Evolutionary conservation across 768 basidiomycete species (phyloP), one percentile per base, ranked within the genome.

Genomic region (Tremella fuciformis): DNA sequence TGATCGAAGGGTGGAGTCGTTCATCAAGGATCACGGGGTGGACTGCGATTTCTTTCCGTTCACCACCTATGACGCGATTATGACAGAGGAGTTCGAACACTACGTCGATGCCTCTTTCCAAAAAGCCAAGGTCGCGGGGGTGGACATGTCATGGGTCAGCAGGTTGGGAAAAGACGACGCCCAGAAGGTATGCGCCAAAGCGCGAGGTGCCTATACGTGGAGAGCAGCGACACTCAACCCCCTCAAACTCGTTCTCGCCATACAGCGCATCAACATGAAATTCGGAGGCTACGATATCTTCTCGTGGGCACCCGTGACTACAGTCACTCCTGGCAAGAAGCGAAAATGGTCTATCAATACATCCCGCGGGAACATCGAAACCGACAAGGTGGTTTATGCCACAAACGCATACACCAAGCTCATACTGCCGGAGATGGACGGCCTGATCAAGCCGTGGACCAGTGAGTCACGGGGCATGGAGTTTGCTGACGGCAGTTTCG

Each of bases 341-440:
- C 50, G 50, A 16, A 40, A 42, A 13, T 88, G 86, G 86, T 69
- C 69, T 0, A 73, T 88, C 13, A 63, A 71, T 3, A 92, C 90
- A 0, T 82, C 85, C 0, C 82, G 89, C n/a, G 90, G 91, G 0
- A 63, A 68, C 1, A 73, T 91, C 19, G 41, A 71, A 3, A 85
- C 87, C 62, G 75, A 80, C 18, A 84, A 85, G 59, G 82, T 94
- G 44, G 79, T 96, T 3, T 89, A 92, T 70, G 89, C 89, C 0
- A 92, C 89, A 9, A 96, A 96, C 66, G 92, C 80, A 0, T 92
- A 93, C 60, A 83, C 85, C 11, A 83, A 86, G 2, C 81, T 87
- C 65, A 82, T 94, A 37, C 79, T 96, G n/a, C 87, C 88, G 0
- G 82, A 84, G 58, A 71, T 91, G 25, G 65, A 50, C 13, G 65